Evolutionary conservation across 164 flowering plant species (phyloP).

Genomic region (Magnolia officinalis): DNA sequence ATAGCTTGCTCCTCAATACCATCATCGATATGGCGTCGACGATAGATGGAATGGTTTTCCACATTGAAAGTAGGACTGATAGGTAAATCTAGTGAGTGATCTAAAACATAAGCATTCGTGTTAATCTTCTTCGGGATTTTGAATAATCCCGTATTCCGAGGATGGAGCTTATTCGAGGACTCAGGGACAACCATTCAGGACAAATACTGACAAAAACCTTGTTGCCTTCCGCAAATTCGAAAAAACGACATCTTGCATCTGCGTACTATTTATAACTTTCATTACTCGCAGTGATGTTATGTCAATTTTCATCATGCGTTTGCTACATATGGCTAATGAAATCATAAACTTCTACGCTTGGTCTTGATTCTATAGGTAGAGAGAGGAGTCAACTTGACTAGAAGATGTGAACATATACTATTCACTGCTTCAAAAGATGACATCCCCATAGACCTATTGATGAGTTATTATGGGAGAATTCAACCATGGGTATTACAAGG

Average conservation of each 20-base stretch:
- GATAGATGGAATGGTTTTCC: neutral
- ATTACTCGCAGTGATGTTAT: neutral
- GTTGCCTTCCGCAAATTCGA: neutral
- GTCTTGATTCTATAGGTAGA: neutral
- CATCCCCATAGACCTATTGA: neutral
- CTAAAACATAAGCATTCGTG: neutral
- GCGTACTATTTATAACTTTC: neutral
- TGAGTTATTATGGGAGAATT: neutral
- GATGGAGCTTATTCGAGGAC: neutral
- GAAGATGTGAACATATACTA: neutral
- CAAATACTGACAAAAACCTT: neutral
- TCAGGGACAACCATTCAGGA: neutral
- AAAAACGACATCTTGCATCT: neutral
- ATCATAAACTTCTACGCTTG: neutral
- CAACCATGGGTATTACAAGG: too few species aligned
- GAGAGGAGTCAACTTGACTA: neutral
- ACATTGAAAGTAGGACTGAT: neutral
- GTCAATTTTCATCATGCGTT: neutral
- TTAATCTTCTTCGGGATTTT: neutral
- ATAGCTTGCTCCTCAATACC: neutral
- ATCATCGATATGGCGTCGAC: neutral
- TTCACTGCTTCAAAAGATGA: neutral
- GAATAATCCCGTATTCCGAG: neutral
- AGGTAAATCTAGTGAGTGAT: neutral
- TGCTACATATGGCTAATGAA: neutral